Conservation (phyloP, 306 rosid species). For the Begonia peltatifolia region DNA sequence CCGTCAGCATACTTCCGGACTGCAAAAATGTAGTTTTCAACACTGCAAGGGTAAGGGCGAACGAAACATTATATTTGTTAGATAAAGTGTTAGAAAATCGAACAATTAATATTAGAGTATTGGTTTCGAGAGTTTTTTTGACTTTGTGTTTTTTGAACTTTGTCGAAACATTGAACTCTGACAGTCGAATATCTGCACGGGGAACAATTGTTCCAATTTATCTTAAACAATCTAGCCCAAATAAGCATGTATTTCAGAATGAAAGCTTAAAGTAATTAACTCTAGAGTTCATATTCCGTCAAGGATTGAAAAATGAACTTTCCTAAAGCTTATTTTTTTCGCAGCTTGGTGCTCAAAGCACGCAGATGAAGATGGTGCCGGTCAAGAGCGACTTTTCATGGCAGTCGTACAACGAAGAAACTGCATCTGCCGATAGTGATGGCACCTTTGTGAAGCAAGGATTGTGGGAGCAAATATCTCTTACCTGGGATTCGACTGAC, state of each 20-base stretch:
- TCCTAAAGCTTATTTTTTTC: constrained; percentile 10
- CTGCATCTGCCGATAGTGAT: constrained; percentile 36
- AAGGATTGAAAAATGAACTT: constrained; percentile 1
- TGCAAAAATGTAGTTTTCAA: constrained; percentile 72
- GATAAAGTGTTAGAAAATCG: too few relatives aligned
- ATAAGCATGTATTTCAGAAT: too few relatives aligned
- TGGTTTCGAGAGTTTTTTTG: too few relatives aligned
- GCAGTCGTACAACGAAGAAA: constrained; percentile 66
- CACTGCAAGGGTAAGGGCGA: constrained; percentile 66
- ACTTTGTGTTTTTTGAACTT: too few relatives aligned
- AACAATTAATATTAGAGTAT: too few relatives aligned
- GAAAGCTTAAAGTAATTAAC: too few relatives aligned
- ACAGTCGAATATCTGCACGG: too few relatives aligned
- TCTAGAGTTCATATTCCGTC: constrained; percentile 6
- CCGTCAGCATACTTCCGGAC: constrained; percentile 85
- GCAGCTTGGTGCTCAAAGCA: constrained; percentile 44
- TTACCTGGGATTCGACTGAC: constrained; percentile 72
- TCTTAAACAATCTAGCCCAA: too few relatives aligned
- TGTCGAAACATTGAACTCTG: too few relatives aligned
- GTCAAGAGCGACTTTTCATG: constrained; percentile 36
- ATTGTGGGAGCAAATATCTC: constrained; percentile 57
- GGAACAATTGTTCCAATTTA: background rate
- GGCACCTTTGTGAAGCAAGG: constrained; percentile 38
- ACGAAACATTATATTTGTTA: too few relatives aligned
- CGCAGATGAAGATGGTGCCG: constrained; percentile 41